Base-by-base conservation (phyloP, 164 flowering plant genomes). In the Liriodendron chinense region DNA sequence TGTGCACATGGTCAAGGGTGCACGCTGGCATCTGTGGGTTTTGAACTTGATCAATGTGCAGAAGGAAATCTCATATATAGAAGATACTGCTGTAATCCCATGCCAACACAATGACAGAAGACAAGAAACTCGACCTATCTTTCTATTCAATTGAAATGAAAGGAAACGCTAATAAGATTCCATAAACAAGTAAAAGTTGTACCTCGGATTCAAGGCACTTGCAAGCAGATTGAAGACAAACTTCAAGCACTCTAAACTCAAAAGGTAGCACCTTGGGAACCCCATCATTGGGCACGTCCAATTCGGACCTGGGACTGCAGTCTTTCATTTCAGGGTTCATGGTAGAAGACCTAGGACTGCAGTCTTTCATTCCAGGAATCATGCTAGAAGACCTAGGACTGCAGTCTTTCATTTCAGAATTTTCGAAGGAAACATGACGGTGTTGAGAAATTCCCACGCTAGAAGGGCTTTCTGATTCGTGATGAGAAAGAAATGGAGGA, bases 191-290 rank as follows among this genome's bases (percentile, higher is more conserved):
- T 53, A 12, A 53, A 53, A 53, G 3, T 8, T 43, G 34, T 71
- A 85, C 88, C 86, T 85, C 88, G 43, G 78, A 70, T 56, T 83
- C 88, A 78, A 83, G 80, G 71, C 85, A 79, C 72, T 76, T 77
- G 57, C 88, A 85, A 72, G 88, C 80, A 73, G 77, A 83, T 80
- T 85, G 85, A 69, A 83, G 85, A 61, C 86, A 83, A 69, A 82
- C 86, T 79, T 85, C 88, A 53, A 85, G 86, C n/a, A 84, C 83
- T 77, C 72, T 77, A 61, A 85, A 85, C 80, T 84, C 88, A 65
- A 85, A 85, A 28, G 85, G 88, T 34, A 85, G 61, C 43, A 80
- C 25, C 75, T 80, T 80, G 6, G 79, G 72, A 48, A 78, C 81
- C n/a, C 56, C 57, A 47, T 47, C 47, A 18, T 65, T 75, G 18